A percentile compares a stretch with the other conserved stretches of the same genome.
Evolutionary conservation across 805 yeast genomes (phyloP).

Genomic region (Kluyveromyces aestuarii): DNA sequence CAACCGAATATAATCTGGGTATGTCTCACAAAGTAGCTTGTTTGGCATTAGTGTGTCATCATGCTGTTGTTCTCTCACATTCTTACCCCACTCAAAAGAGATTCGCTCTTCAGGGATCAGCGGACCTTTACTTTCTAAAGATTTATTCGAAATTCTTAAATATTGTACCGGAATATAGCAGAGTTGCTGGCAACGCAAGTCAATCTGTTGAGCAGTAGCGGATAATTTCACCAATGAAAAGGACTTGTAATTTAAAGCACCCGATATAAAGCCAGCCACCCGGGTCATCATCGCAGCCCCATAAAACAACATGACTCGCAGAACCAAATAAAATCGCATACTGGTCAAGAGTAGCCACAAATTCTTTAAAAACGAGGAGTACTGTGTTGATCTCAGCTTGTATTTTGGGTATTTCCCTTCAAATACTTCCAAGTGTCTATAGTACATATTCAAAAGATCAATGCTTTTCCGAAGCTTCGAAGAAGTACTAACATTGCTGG

Average conservation of each 20-base stretch:
- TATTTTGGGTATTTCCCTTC: slow-evolving; percentile 8
- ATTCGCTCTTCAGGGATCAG: slow-evolving; percentile 13
- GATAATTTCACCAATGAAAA: slow-evolving; percentile 30
- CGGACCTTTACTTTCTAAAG: slow-evolving; percentile 11
- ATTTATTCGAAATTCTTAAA: slow-evolving; percentile 34
- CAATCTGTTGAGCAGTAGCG: slow-evolving; percentile 69
- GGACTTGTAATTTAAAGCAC: slow-evolving; percentile 10
- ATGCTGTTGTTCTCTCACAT: neutral
- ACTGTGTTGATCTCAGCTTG: neutral
- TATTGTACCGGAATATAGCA: slow-evolving; percentile 77
- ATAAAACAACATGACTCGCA: slow-evolving; percentile 3
- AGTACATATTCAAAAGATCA: slow-evolving; percentile 17
- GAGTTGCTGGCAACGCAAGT: slow-evolving; percentile 65
- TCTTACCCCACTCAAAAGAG: neutral
- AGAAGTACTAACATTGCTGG: too few relatives aligned
- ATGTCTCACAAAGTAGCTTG: slow-evolving; percentile 35
- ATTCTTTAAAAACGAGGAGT: neutral
- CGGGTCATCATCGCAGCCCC: slow-evolving; percentile 7
- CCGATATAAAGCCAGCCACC: slow-evolving; percentile 12
- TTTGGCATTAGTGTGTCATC: slow-evolving; percentile 10
- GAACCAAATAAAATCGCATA: neutral
- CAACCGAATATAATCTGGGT: slow-evolving; percentile 62
- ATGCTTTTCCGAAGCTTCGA: slow-evolving; percentile 8
- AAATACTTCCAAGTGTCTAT: slow-evolving; percentile 14
- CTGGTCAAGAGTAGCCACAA: neutral